Percentiles rank a stretch among this genome's conserved stretches.
Conservation (phyloP, 73 alveolate species). For the Paraurostyla sp. region DNA sequence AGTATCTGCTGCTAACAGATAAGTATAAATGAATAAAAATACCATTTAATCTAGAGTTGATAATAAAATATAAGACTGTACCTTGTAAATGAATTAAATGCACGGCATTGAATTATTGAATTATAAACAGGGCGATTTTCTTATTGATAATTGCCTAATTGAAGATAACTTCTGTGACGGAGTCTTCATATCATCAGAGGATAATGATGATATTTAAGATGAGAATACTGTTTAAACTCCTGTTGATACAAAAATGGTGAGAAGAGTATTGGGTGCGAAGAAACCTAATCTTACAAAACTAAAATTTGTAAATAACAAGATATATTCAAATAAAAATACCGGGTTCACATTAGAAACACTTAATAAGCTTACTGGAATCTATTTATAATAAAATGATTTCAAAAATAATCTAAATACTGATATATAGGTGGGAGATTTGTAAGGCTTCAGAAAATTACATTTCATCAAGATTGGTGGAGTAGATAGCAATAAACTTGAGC, state of each 20-base stretch:
- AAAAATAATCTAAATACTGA: constrained; percentile 15
- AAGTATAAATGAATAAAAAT: no score
- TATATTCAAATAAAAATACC: neutral
- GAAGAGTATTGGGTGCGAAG: no score
- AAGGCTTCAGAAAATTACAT: neutral
- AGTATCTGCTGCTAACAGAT: no score
- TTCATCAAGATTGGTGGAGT: neutral
- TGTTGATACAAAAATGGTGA: no score
- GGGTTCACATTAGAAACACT: neutral
- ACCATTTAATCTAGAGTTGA: no score
- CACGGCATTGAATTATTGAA: neutral
- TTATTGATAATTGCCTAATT: neutral
- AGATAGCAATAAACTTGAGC: neutral
- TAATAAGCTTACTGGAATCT: neutral
- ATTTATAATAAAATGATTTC: neutral
- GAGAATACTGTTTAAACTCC: no score
- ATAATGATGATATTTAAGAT: no score
- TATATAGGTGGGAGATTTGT: neutral
- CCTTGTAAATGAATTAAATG: constrained; percentile 6
- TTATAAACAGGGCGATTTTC: neutral
- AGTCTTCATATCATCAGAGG: neutral
- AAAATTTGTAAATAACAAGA: neutral
- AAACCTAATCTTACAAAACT: neutral
- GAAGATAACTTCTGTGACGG: constrained; percentile 44
- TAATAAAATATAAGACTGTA: neutral